phyloP scores from a whole-genome alignment of 139 green algal genomes.

The Pleodorina starrii region DNA sequence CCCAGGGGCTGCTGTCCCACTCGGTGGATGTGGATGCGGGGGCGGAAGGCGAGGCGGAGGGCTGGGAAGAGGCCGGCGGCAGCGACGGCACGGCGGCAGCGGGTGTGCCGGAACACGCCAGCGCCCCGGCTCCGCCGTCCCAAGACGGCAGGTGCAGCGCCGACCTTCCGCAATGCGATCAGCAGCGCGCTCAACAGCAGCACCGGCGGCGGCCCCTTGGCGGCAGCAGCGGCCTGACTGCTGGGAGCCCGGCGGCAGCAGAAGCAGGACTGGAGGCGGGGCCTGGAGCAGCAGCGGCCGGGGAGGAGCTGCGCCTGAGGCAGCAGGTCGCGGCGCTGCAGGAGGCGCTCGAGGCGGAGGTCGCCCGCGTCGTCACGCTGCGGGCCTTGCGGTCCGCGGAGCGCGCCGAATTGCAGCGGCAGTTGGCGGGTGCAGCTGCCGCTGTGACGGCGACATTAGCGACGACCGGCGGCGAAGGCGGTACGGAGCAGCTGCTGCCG shows the following conservation, averaged over 20 bases:
- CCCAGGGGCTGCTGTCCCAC: not conserved
- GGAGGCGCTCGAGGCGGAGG: constrained; percentile 4
- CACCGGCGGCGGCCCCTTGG: not conserved
- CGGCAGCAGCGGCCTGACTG: not conserved
- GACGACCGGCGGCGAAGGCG: too few species aligned
- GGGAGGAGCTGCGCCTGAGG: not conserved
- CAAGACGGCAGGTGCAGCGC: not conserved
- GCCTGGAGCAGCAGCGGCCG: not conserved
- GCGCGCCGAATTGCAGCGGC: not conserved
- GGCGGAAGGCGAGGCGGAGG: not conserved
- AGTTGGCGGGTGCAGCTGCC: not conserved
- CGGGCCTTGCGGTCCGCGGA: not conserved
- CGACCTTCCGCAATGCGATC: not conserved
- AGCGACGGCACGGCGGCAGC: too few species aligned
- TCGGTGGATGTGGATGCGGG: not conserved
- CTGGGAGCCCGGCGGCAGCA: too few species aligned
- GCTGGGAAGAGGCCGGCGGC: not conserved
- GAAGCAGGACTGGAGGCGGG: not conserved
- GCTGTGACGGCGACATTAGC: too few species aligned
- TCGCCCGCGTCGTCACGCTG: not conserved
- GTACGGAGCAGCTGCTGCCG: too few species aligned
- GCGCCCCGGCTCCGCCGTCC: too few species aligned
- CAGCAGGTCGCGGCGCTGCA: not conserved
- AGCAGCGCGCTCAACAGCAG: not conserved
- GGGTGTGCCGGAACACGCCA: too few species aligned